Evolutionary conservation across 2,329 filamentous ascomycete species (phyloP).

Genomic region (Cercospora brassicicola): DNA sequence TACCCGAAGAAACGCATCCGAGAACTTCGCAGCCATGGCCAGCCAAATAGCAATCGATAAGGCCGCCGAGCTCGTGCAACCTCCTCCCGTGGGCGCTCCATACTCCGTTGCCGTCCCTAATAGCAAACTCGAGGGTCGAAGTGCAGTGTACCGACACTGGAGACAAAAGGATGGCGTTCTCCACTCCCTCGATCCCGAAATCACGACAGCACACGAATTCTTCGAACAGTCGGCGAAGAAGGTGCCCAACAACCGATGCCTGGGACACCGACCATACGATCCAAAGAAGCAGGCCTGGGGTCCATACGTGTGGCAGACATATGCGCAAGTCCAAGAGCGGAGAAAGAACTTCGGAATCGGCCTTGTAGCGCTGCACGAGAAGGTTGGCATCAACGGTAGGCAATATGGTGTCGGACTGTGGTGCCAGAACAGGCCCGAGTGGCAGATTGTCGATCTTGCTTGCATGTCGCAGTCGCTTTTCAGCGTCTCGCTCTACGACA

Average conservation of each 20-base stretch:
- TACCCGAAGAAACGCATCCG: constrained; percentile 8
- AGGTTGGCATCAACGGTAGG: constrained; percentile 63
- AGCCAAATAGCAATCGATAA: constrained; percentile 32
- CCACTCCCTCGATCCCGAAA: constrained; percentile 66
- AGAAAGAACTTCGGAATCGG: constrained; percentile 84
- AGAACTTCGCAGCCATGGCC: constrained; percentile 9
- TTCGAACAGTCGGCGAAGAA: constrained; percentile 52
- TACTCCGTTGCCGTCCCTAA: constrained; percentile 78
- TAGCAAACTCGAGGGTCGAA: constrained; percentile 70
- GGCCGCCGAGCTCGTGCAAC: constrained; percentile 54
- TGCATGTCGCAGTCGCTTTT: constrained; percentile 84
- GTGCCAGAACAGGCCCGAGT: constrained; percentile 85
- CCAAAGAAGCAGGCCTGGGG: constrained; percentile 69
- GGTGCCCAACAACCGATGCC: constrained; percentile 67
- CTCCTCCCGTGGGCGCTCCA: constrained; percentile 71
- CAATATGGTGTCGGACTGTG: constrained; percentile 78
- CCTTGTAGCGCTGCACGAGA: constrained; percentile 76
- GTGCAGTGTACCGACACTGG: constrained; percentile 80
- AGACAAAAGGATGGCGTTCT: constrained; percentile 71
- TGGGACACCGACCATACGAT: constrained; percentile 81
- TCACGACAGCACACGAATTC: constrained; percentile 39
- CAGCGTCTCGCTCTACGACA: constrained; percentile 94
- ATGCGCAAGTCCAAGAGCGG: constrained; percentile 73
- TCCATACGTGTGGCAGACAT: constrained; percentile 80
- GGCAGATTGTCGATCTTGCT: constrained; percentile 85